Evolutionary conservation across 2,329 filamentous ascomycete genomes (phyloP).

Genomic region (Pseudopyricularia javanii): DNA sequence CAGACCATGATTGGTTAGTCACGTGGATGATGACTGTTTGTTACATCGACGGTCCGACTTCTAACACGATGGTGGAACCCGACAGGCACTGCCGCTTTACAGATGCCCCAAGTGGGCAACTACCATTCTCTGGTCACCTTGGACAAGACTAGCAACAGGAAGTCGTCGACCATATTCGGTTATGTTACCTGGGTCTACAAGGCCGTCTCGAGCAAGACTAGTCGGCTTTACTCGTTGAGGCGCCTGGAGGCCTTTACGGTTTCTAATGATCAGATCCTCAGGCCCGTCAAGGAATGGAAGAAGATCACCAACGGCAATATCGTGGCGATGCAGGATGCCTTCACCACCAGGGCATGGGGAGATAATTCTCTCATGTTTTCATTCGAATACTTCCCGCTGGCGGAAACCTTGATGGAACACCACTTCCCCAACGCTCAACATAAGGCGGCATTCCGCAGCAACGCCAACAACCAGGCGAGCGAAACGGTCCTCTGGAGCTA

Average conservation of each 20-base stretch:
- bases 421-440: conserved; percentile 41
- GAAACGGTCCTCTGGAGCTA: conserved; percentile 85
- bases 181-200: conserved; percentile 95
- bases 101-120: conserved; percentile 39
- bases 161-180: conserved; percentile 68
- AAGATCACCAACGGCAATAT: conserved; percentile 69
- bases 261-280: conserved; percentile 80
- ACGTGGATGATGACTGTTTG: background rate
- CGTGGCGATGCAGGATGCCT: conserved; percentile 80
- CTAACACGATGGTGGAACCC: conserved; percentile 31
- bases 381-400: conserved; percentile 83
- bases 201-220: conserved; percentile 78
- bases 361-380: conserved; percentile 93
- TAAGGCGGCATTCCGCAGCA: conserved; percentile 23
- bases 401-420: conserved; percentile 78
- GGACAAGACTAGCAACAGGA: conserved; percentile 62
- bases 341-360: conserved; percentile 84
- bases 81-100: conserved; percentile 28
- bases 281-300: conserved; percentile 81
- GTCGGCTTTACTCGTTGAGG: conserved; percentile 75
- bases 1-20: conserved; percentile 68
- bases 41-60: background rate
- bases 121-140: conserved; percentile 89
- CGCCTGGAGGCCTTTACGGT: conserved; percentile 81
- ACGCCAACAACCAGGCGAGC: conserved; percentile 28